phyloP scores from a whole-genome alignment of 306 rosid genomes.

The Vigna hirtella region DNA sequence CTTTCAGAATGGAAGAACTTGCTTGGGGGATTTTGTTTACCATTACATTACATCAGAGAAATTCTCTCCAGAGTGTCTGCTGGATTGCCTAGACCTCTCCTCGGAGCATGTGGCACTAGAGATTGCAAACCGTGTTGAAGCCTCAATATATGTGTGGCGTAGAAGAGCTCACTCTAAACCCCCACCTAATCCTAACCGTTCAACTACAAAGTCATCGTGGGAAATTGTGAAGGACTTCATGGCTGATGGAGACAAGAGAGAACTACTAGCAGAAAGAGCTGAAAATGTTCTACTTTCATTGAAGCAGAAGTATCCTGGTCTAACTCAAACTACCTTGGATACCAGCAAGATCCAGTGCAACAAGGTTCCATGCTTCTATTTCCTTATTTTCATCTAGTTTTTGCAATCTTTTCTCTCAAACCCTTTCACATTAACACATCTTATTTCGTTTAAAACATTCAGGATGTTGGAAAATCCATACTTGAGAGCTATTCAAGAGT shows the following conservation, averaged over 20 bases:
- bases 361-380: slow-evolving; percentile 58
- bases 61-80: slow-evolving; percentile 80
- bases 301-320: slow-evolving; percentile 84
- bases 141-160: slow-evolving; percentile 90
- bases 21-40: slow-evolving; percentile 84
- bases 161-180: slow-evolving; percentile 68
- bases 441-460: slow-evolving; percentile 43
- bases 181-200: slow-evolving; percentile 64
- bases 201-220: slow-evolving; percentile 89
- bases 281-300: slow-evolving; percentile 69
- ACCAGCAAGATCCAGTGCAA: slow-evolving; percentile 90
- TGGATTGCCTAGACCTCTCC: slow-evolving; percentile 87
- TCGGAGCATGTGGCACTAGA: slow-evolving; percentile 88
- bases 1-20: slow-evolving; percentile 81
- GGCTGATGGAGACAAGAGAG: slow-evolving; percentile 88
- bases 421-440: slow-evolving; percentile 22
- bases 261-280: slow-evolving; percentile 81
- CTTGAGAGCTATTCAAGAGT: slow-evolving; percentile 96
- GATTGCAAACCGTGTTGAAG: slow-evolving; percentile 90
- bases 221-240: slow-evolving; percentile 85
- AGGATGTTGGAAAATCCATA: slow-evolving; percentile 95
- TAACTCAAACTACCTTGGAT: slow-evolving; percentile 84
- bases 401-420: slow-evolving; percentile 11
- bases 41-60: slow-evolving; percentile 85
- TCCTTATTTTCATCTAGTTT: not conserved